A percentile compares a stretch with the other conserved stretches of the same genome.
Evolutionary conservation across 2,329 filamentous ascomycete species (phyloP).

Genomic region (Lecanosticta acicola): DNA sequence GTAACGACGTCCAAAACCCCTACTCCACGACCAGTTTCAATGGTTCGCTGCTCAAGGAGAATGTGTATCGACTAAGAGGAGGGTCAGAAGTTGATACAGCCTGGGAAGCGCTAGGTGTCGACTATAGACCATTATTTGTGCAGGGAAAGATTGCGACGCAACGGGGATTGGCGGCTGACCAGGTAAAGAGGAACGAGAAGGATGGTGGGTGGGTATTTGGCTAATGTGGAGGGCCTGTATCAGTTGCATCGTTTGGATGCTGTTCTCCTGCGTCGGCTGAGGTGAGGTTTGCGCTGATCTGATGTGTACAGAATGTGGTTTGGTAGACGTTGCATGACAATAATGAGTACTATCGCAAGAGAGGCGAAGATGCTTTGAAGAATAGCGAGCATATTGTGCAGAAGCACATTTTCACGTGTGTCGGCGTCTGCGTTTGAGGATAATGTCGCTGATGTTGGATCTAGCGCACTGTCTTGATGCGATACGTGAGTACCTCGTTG

Average conservation of each 20-base stretch:
- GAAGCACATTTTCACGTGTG: slow-evolving; percentile 54
- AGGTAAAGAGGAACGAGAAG: slow-evolving; percentile 50
- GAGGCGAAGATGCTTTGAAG: slow-evolving; percentile 48
- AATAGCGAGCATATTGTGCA: slow-evolving; percentile 53
- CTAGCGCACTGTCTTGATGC: slow-evolving; percentile 57
- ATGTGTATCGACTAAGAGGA: neutral
- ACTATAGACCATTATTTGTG: slow-evolving; percentile 50
- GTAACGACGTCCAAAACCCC: neutral
- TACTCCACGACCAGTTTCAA: neutral
- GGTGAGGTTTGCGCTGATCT: neutral
- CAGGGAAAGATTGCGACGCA: slow-evolving; percentile 44
- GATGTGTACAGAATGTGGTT: slow-evolving; percentile 48
- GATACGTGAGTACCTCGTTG: slow-evolving; percentile 35
- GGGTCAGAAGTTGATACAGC: slow-evolving; percentile 47
- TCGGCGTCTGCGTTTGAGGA: slow-evolving; percentile 12
- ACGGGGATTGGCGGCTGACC: slow-evolving; percentile 48
- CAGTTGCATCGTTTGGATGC: slow-evolving; percentile 50
- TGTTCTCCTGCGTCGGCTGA: neutral
- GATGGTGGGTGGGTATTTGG: slow-evolving; percentile 55
- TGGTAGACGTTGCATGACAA: slow-evolving; percentile 57
- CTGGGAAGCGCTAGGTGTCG: slow-evolving; percentile 49
- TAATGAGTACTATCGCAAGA: slow-evolving; percentile 51
- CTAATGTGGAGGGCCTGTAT: slow-evolving; percentile 54
- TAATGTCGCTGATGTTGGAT: neutral
- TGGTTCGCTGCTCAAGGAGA: neutral